Base-by-base conservation (phyloP, 352 stramenopile species). In the Pseudoperonospora humuli region DNA sequence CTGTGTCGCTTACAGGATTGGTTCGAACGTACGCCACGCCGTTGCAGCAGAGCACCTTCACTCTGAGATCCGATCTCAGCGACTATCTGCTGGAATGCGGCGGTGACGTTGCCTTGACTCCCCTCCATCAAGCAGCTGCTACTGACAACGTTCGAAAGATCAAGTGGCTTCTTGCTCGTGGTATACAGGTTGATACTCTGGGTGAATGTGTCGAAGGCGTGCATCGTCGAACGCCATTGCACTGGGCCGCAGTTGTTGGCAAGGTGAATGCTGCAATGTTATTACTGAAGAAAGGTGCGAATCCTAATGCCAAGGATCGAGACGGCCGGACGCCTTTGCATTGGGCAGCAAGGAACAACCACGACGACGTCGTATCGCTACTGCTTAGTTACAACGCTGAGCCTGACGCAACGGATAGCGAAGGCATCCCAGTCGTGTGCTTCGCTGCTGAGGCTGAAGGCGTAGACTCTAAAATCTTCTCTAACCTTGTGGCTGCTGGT, bases 321-420 rank as follows among this genome's bases (percentile, higher is more conserved):
- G 60, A 83, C 32, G 75, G 75, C 0, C 69, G 78, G 1, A 86
- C 78, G 11, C 75, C 75, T 0, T 59, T 91, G 32, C 78, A 90
- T 46, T 92, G 77, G 77, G 80, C 80, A 0, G 77, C 80, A 2
- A 61, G 70, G 21, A 83, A 86, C 50, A 78, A 86, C 41, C 70
- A 84, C 25, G 26, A 59, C 0, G 51, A 67, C 0, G 66, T 84
- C 7, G 71, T 89, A 1, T 45, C 49, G 7, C 32, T 86, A 11
- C 46, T 92, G 8, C 54, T 89, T 7, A 31, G 64, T 10, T 50
- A 66, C 21, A 57, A 64, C 3, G 71, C 68, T 0, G 42, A 84
- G 14, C 39, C 73, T n/a, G 67, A 68, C 9, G 52, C 63, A 2
- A 35, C 57, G 17, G 79, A 91, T 44, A 27, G 61, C 5, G 58